Conservation (phyloP, 495 filamentous ascomycete species). For the Podospora conica region DNA sequence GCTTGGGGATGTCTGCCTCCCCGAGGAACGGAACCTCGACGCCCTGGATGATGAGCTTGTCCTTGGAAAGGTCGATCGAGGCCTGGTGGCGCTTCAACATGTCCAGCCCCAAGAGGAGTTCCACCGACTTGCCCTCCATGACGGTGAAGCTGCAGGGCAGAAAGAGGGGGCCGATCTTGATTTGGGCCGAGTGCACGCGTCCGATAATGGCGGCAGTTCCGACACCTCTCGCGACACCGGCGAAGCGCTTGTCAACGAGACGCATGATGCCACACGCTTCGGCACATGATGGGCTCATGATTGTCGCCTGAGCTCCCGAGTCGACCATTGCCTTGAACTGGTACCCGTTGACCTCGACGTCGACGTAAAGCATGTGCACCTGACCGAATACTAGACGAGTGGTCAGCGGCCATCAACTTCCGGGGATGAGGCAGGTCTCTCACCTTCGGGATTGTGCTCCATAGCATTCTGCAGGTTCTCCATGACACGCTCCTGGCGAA, state of each 20-base stretch:
- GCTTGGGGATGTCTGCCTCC: slow-evolving; percentile 86
- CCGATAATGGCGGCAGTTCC: slow-evolving; percentile 92
- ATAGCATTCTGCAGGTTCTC: slow-evolving; percentile 93
- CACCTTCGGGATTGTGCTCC: slow-evolving; percentile 95
- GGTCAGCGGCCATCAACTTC: not conserved
- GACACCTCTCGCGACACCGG: slow-evolving; percentile 86
- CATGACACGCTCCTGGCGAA: slow-evolving; percentile 84
- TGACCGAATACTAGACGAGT: slow-evolving; percentile 67
- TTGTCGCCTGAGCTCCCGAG: slow-evolving; percentile 94
- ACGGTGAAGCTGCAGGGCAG: slow-evolving; percentile 97
- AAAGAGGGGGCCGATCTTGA: slow-evolving; percentile 83
- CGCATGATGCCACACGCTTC: slow-evolving; percentile 93
- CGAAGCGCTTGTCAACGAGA: slow-evolving; percentile 85
- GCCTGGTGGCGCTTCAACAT: slow-evolving; percentile 96
- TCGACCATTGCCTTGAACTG: slow-evolving; percentile 96
- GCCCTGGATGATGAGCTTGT: slow-evolving; percentile 78
- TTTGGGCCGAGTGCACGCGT: slow-evolving; percentile 87
- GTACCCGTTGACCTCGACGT: slow-evolving; percentile 87
- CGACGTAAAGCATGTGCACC: slow-evolving; percentile 94
- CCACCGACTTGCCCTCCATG: slow-evolving; percentile 98
- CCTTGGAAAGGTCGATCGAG: slow-evolving; percentile 75
- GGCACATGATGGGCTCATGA: slow-evolving; percentile 94
- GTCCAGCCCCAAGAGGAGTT: slow-evolving; percentile 86
- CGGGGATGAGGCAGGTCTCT: slow-evolving; percentile 11
- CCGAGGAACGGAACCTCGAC: slow-evolving; percentile 84